Evolutionary conservation across 2,329 filamentous ascomycete species (phyloP).

Genomic region (Tympanopsis confertula): DNA sequence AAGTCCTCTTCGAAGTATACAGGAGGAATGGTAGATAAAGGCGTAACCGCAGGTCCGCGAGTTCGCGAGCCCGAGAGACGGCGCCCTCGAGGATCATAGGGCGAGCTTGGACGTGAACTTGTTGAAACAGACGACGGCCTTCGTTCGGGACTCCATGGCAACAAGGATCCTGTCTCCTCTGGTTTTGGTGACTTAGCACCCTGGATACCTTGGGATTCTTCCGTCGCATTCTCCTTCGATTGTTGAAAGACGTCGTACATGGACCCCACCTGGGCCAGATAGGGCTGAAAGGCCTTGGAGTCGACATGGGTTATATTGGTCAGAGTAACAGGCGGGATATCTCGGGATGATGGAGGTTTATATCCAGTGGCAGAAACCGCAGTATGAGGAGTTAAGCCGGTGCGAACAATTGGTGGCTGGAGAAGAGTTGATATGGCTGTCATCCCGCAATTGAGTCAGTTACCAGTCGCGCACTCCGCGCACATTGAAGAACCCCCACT

Average conservation of each 20-base stretch:
- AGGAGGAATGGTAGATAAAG: constrained; percentile 77
- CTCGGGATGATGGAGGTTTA: constrained; percentile 45
- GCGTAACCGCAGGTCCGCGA: constrained; percentile 62
- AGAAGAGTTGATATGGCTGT: constrained; percentile 54
- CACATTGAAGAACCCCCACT: too few relatives aligned
- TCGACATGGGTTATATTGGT: constrained; percentile 56
- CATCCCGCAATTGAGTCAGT: constrained; percentile 5
- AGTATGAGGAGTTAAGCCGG: constrained; percentile 45
- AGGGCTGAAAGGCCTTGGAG: constrained; percentile 45
- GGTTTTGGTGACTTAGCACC: constrained; percentile 11
- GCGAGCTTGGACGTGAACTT: not conserved
- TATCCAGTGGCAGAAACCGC: constrained; percentile 34
- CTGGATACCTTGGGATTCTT: constrained; percentile 8
- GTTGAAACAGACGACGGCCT: not conserved
- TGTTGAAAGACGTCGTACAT: constrained; percentile 56
- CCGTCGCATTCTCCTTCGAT: constrained; percentile 39
- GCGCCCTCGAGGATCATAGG: not conserved
- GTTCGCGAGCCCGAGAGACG: constrained; percentile 11
- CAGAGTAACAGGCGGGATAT: constrained; percentile 56
- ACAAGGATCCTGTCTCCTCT: constrained; percentile 23
- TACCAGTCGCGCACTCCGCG: too few relatives aligned
- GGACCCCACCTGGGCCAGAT: constrained; percentile 50
- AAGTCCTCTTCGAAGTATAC: constrained; percentile 96
- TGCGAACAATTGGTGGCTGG: constrained; percentile 47
- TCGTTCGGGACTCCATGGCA: not conserved